phyloP scores from a whole-genome alignment of 2,329 filamentous ascomycete genomes.

The Colletotrichum tamarilloi region DNA sequence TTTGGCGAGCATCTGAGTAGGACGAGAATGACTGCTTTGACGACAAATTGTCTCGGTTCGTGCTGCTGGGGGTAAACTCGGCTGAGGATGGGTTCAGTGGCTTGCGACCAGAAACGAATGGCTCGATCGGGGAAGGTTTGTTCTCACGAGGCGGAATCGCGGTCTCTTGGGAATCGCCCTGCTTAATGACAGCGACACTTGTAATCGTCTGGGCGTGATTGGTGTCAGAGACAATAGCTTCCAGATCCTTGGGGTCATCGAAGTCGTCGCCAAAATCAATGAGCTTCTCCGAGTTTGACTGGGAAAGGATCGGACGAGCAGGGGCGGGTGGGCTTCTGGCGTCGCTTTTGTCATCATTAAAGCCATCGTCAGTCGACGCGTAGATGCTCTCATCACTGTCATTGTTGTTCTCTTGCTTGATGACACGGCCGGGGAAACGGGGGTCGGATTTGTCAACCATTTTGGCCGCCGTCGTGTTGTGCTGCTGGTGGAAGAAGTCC shows the following conservation, averaged over 20 bases:
- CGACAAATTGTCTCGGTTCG: not conserved
- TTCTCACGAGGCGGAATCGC: not conserved
- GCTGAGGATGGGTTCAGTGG: not conserved
- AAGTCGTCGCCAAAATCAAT: conserved; percentile 16
- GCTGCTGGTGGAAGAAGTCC: not conserved
- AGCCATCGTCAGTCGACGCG: conserved; percentile 26
- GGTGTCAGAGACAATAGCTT: too few species aligned
- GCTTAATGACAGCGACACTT: not conserved
- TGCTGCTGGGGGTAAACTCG: not conserved
- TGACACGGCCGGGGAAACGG: not conserved
- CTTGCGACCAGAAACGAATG: not conserved
- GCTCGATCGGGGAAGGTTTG: not conserved
- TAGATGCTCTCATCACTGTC: conserved; percentile 2
- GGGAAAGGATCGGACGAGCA: not conserved
- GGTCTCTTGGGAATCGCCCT: too few species aligned
- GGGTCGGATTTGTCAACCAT: conserved; percentile 3
- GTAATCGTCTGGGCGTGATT: not conserved
- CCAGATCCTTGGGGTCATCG: not conserved
- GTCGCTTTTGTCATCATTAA: conserved; percentile 2
- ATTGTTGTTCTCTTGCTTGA: not conserved
- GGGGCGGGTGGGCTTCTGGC: not conserved
- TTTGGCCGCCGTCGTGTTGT: not conserved
- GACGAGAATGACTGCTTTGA: not conserved
- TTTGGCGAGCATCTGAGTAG: conserved; percentile 8
- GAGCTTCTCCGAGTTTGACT: not conserved